These are phyloP conservation scores for Podospora sp. DNA, from an alignment of 495 filamentous ascomycete species.

Conservation along the genomic window DNA sequence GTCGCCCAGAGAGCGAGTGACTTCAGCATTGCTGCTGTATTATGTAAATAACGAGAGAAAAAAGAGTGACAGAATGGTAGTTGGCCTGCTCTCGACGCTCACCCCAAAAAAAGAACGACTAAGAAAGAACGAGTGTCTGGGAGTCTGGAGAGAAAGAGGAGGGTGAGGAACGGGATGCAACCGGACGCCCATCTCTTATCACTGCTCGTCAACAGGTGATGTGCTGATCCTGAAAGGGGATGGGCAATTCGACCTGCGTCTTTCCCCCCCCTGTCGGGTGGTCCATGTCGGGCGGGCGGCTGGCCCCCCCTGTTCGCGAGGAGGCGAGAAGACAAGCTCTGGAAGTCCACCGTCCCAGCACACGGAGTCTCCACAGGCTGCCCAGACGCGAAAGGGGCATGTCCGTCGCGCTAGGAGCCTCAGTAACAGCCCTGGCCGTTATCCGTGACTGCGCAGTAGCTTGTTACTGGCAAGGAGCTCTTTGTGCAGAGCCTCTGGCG, in stretches of 20 bases:
- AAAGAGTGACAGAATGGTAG: constrained; percentile 3
- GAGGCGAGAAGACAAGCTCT: neutral
- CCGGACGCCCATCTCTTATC: neutral
- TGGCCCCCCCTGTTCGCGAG: neutral
- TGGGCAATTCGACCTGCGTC: neutral
- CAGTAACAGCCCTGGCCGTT: no score
- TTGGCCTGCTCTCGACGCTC: neutral
- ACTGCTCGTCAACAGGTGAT: neutral
- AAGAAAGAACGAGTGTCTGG: constrained; percentile 9
- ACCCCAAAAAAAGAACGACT: constrained; percentile 4
- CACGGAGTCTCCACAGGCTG: no score
- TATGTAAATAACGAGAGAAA: neutral
- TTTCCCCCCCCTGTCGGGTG: neutral
- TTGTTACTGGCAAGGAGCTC: no score
- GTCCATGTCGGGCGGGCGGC: neutral
- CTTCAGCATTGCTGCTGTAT: constrained; percentile 8
- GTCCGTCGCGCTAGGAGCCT: no score
- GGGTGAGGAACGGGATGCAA: neutral
- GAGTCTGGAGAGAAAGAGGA: neutral
- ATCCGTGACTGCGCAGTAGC: no score
- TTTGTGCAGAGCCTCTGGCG: no score
- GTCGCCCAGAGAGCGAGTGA: constrained; percentile 1
- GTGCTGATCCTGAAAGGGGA: neutral
- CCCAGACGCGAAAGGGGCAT: no score
- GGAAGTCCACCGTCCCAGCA: no score